A percentile compares a stretch with the other conserved stretches of the same genome.
Evolutionary conservation across 148 eudicot species (phyloP).

Genomic region (Cornus kousa): DNA sequence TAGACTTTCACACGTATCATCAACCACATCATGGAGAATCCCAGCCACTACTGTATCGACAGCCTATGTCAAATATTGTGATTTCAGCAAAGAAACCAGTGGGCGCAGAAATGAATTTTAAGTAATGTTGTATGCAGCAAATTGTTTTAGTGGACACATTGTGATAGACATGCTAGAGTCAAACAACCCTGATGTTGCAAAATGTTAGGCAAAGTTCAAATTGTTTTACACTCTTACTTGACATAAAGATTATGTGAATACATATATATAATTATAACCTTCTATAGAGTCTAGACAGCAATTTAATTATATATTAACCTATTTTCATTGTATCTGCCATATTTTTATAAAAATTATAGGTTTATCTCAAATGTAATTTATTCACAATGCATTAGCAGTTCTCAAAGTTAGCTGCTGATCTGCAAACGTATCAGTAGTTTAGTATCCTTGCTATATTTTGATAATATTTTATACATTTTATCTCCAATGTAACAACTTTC

Average conservation of each 20-base stretch:
- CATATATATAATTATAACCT: neutral
- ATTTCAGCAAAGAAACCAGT: constrained; percentile 9
- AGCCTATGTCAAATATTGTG: constrained; percentile 54
- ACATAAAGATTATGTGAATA: neutral
- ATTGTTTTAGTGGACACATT: neutral
- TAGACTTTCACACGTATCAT: constrained; percentile 75
- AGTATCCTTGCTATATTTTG: no score
- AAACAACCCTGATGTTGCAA: neutral
- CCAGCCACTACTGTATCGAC: constrained; percentile 91
- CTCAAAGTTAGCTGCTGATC: no score
- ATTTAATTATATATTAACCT: no score
- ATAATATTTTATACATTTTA: no score
- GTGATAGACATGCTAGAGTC: neutral
- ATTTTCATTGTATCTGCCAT: no score
- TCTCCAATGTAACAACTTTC: neutral
- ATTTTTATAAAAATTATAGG: no score
- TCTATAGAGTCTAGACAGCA: neutral
- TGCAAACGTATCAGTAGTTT: no score
- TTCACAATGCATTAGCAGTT: no score
- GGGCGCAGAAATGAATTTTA: neutral
- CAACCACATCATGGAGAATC: constrained; percentile 90
- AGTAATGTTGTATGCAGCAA: neutral
- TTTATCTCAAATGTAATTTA: no score
- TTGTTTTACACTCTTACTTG: neutral
- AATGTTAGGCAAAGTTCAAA: neutral